A percentile compares a stretch with the other conserved stretches of the same genome.
phyloP scores from a whole-genome alignment of 2,329 filamentous ascomycete species.

The Aspergillus pseudoviridinutans region DNA sequence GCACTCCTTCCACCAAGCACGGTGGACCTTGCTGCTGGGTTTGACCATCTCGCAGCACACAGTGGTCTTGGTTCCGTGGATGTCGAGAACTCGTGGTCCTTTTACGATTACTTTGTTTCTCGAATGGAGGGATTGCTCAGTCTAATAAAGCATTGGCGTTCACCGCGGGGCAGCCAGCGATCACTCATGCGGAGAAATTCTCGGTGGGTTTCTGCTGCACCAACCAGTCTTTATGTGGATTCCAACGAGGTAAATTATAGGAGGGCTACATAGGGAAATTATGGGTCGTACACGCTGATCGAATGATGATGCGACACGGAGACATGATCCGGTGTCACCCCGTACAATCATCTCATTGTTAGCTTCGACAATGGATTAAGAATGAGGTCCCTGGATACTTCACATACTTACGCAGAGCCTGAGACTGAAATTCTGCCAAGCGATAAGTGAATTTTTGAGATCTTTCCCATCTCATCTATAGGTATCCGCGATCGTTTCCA shows the following conservation, averaged over 20 bases:
- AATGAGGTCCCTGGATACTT: too few species aligned
- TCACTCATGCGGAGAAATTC: conserved; percentile 5
- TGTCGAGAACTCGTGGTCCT: neutral
- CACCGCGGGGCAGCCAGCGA: conserved; percentile 2
- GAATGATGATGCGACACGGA: conserved; percentile 2
- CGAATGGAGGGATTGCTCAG: neutral
- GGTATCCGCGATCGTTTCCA: too few species aligned
- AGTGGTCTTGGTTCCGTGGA: neutral
- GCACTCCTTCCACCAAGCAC: conserved; percentile 56
- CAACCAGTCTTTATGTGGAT: neutral
- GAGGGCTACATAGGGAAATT: neutral
- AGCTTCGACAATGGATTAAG: neutral
- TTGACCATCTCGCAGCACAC: conserved; percentile 9
- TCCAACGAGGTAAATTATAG: neutral
- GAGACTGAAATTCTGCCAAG: too few species aligned
- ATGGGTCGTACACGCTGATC: neutral
- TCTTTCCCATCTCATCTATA: too few species aligned
- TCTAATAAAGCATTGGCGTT: neutral
- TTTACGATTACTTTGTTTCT: neutral
- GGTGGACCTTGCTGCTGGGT: conserved; percentile 18
- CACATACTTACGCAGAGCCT: too few species aligned
- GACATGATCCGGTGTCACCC: neutral
- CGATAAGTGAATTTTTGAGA: too few species aligned
- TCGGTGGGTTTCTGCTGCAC: conserved; percentile 2
- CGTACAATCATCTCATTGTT: neutral